These are phyloP conservation scores for Mortierella antarctica DNA, from an alignment of 192 early-diverging fungal species.

Conservation along the genomic window DNA sequence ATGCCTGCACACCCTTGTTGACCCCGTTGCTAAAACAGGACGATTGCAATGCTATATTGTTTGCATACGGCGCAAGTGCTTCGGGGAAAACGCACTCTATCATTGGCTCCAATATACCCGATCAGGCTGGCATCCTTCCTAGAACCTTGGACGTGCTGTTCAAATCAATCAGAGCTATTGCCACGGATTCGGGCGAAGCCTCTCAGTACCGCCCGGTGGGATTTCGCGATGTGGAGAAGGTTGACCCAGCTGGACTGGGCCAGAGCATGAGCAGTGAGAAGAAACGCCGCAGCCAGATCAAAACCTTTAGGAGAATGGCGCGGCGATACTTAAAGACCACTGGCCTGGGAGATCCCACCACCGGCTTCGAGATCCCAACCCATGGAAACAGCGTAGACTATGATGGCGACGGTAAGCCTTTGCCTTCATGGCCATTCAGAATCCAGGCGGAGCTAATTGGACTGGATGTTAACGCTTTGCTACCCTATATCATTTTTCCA, in stretches of 20 bases:
- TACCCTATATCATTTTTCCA: neutral
- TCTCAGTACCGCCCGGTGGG: slow-evolving; percentile 29
- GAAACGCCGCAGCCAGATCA: too few relatives aligned
- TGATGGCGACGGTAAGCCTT: too few relatives aligned
- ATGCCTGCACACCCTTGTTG: slow-evolving; percentile 67
- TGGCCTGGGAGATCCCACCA: too few relatives aligned
- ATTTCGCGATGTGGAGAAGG: slow-evolving; percentile 31
- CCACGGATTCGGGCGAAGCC: slow-evolving; percentile 7
- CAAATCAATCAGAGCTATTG: slow-evolving; percentile 52
- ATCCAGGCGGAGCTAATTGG: neutral
- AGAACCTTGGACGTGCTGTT: slow-evolving; percentile 68
- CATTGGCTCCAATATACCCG: slow-evolving; percentile 55
- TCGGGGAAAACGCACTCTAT: slow-evolving; percentile 79
- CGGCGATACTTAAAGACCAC: too few relatives aligned
- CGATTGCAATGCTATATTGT: slow-evolving; percentile 66
- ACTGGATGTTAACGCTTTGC: neutral
- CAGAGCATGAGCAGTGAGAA: too few relatives aligned
- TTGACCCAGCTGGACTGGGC: slow-evolving; percentile 21
- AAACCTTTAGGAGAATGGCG: too few relatives aligned
- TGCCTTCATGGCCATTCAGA: too few relatives aligned
- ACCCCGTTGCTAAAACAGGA: slow-evolving; percentile 64
- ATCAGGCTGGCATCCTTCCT: slow-evolving; percentile 66
- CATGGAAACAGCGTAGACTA: too few relatives aligned
- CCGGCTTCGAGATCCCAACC: too few relatives aligned
- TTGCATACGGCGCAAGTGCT: slow-evolving; percentile 78